Evolutionary conservation across 2,329 filamentous ascomycete genomes (phyloP).

Genomic region (Ophiostoma piceae): DNA sequence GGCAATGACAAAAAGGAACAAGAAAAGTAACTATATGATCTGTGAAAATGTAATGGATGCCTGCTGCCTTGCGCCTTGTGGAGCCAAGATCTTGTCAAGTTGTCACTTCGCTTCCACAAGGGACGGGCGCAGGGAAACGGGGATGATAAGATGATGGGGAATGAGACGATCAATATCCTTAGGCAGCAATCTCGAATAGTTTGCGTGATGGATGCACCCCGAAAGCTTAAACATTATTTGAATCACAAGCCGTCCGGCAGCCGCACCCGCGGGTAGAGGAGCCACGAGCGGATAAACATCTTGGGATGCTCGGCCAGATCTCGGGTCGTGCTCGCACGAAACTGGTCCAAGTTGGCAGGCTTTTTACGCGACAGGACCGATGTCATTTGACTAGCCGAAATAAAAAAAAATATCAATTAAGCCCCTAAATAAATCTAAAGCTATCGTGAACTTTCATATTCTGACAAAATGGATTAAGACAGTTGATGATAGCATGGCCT

Average conservation of each 20-base stretch:
- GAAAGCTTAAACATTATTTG: neutral
- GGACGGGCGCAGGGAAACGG: neutral
- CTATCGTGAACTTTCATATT: no score
- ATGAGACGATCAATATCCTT: slow-evolving; percentile 8
- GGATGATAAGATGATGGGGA: neutral
- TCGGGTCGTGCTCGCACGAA: slow-evolving; percentile 10
- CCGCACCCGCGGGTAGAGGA: neutral
- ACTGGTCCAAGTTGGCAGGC: neutral
- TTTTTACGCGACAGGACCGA: neutral
- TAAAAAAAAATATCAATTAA: no score
- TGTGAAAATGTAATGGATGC: slow-evolving; percentile 12
- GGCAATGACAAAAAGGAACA: neutral
- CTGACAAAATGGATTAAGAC: no score
- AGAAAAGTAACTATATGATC: neutral
- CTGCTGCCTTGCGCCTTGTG: slow-evolving; percentile 23
- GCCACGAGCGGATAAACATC: neutral
- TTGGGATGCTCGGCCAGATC: neutral
- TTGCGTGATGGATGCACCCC: neutral
- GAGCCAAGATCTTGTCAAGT: neutral
- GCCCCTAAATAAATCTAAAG: no score
- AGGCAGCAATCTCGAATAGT: neutral
- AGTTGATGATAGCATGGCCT: no score
- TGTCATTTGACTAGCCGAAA: no score
- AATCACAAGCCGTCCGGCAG: neutral
- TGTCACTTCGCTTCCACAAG: neutral